Base-by-base conservation (phyloP, 1,284 basidiomycete genomes). In the Tilletia caries region DNA sequence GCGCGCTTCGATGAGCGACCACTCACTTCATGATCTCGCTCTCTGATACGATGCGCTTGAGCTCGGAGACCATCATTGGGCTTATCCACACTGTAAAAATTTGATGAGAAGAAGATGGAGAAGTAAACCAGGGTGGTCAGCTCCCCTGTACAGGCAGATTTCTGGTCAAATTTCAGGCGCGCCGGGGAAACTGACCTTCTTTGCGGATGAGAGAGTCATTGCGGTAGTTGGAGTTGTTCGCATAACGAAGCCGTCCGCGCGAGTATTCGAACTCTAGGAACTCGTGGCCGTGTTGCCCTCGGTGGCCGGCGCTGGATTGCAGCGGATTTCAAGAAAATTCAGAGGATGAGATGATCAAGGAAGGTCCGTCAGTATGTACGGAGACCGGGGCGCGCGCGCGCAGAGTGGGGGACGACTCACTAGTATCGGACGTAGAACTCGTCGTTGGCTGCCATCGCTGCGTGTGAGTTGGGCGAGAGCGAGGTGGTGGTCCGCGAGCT, bases 201-300 rank as follows among this genome's bases (percentile, higher is more conserved):
- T 98, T 98, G 71, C 95, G 88, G 83, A 98, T 97, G 68, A 98
- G 86, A 83, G 91, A 92, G 85, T 98, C 96, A 80, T 97, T 98
- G 64, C 95, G 87, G 86, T 98, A 98, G 85, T 98, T 98, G 25
- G 94, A 97, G 88, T 98, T 98, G 88, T 98, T 97, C 73, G 96
- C 95, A 84, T 98, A 99, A 77, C 95, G 89, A 74, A 98, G 87
- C 70, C 95, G 90, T 8, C 95, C 96, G 85, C 95, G 91, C 13
- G 92, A 91, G 86, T 97, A 97, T 85, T 98, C 95, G 81, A 98
- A 98, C 85, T 99, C 96, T 65, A 99, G 88, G 83, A 98, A 98
- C 74, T 84, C 82, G 67, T 83, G 82, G 0, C 82, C 82, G 65
- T 83, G 80, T 64, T 76, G 60, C 4, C 81, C 81, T 65, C 80